Evolutionary conservation across 208 protist genomes (phyloP), one percentile per base, ranked within the genome.

Genomic region (Acanthamoeba royreba): DNA sequence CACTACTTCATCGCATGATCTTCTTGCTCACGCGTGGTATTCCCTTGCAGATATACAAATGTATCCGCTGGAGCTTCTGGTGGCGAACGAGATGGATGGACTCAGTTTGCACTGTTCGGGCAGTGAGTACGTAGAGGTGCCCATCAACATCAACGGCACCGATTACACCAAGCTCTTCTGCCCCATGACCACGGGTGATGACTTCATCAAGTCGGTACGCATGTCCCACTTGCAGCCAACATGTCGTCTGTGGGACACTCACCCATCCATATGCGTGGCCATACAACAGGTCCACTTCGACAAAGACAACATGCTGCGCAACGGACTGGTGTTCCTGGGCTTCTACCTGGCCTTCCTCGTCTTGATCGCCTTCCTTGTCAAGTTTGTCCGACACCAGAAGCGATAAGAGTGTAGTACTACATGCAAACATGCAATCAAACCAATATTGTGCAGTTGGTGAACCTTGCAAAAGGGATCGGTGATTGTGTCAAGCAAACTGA

Each of bases 291-390:
- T 58, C 15, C 28, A 31, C 28, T 83, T 83, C 42, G n/a, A 33
- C 3, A 4, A 49, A 4, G 42, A 83, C 72, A 83, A 83, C 72
- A 83, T 83, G 72, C n/a, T 83, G 42, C 35, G 72, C 8, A 31
- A 83, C 28, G 72, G n/a, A 19, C 25, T 83, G 42, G n/a, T 83
- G 72, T 31, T 83, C 11, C 25, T 83, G 42, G 72, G 72, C 2
- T 83, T 83, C 72, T 83, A 83, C 43, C 35, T 83, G n/a, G 35
- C 35, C 72, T 83, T 83, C 42, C 38, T 83, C 72, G 45, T 83
- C 42, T 31, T 83, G 42, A 83, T 31, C 38, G 4, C 8, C 25
- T n/a, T 83, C 17, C 43, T 83, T 13, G 72, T 52, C 72, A 83
- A 83, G 72, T 49, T 83, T 43, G 42, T 83, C 42, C 25, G 35